Percentiles rank a stretch among this genome's conserved stretches.
phyloP scores from a whole-genome alignment of 306 rosid species.

The Cucumis hystrix region DNA sequence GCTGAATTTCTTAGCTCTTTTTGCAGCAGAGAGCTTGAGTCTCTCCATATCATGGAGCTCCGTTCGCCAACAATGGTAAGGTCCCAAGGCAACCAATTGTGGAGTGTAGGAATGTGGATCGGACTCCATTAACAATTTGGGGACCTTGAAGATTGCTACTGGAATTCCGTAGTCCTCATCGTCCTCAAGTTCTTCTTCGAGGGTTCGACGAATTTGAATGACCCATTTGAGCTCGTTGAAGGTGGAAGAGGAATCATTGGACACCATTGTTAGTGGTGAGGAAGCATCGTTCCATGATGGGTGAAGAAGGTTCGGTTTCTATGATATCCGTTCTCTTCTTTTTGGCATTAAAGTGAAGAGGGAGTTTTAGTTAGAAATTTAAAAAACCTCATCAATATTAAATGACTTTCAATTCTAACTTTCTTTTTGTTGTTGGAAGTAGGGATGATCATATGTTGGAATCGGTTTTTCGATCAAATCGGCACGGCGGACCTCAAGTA shows the following conservation, averaged over 20 bases:
- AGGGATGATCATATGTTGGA: too few species aligned
- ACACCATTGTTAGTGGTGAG: background rate
- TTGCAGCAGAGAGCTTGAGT: constrained; percentile 54
- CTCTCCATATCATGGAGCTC: constrained; percentile 78
- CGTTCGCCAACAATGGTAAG: constrained; percentile 60
- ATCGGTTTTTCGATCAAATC: too few species aligned
- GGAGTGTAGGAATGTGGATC: constrained; percentile 56
- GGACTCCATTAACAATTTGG: constrained; percentile 18
- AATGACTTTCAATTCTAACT: too few species aligned
- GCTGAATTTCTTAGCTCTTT: constrained; percentile 33
- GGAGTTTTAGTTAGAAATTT: background rate
- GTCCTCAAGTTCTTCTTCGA: constrained; percentile 51
- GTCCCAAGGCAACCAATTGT: constrained; percentile 64
- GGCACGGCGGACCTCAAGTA: too few species aligned
- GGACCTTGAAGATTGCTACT: constrained; percentile 55
- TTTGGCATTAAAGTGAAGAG: background rate
- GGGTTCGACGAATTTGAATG: constrained; percentile 37
- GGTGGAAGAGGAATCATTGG: constrained; percentile 9
- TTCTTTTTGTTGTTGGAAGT: too few species aligned
- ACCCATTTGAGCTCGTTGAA: constrained; percentile 61
- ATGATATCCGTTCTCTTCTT: background rate
- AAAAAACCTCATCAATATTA: too few species aligned
- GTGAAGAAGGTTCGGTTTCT: background rate
- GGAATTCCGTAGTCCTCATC: constrained; percentile 25
- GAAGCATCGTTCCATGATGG: background rate